Conservation (phyloP, 306 rosid genomes). For the Vigna trinervia region DNA sequence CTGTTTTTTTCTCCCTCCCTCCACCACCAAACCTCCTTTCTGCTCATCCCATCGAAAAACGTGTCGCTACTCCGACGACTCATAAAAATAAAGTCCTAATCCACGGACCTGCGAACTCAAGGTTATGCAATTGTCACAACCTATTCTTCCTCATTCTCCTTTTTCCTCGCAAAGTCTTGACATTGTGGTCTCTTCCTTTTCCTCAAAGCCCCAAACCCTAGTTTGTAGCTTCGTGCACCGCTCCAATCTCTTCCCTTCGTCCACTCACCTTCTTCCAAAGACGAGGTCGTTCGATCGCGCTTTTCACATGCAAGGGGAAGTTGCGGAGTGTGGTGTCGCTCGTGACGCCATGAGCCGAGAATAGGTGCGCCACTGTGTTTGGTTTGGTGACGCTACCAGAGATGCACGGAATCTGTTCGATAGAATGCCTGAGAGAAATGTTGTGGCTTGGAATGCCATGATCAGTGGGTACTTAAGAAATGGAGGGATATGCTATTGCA, state of each 20-base stretch:
- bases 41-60: too few relatives aligned
- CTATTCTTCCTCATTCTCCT: constrained; percentile 61
- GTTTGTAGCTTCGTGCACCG: constrained; percentile 49
- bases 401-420: constrained; percentile 61
- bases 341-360: too few relatives aligned
- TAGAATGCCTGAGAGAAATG: constrained; percentile 59
- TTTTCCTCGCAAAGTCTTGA: constrained; percentile 69
- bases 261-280: constrained; percentile 48
- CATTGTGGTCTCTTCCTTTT: constrained; percentile 58
- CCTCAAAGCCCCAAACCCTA: constrained; percentile 52
- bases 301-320: constrained; percentile 36
- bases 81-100: too few relatives aligned
- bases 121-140: constrained; percentile 70
- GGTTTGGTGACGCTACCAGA: constrained; percentile 34
- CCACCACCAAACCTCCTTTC: too few relatives aligned
- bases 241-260: constrained; percentile 50
- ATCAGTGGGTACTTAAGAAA: too few relatives aligned
- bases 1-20: too few relatives aligned
- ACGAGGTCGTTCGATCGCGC: constrained; percentile 54
- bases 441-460: constrained; percentile 54
- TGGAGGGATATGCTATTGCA: too few relatives aligned
- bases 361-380: too few relatives aligned
- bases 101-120: constrained; percentile 26
- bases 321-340: constrained; percentile 39
- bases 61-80: rapidly evolving